Base-by-base conservation (phyloP, 208 protist genomes). In the Wallacemonas sp. region DNA sequence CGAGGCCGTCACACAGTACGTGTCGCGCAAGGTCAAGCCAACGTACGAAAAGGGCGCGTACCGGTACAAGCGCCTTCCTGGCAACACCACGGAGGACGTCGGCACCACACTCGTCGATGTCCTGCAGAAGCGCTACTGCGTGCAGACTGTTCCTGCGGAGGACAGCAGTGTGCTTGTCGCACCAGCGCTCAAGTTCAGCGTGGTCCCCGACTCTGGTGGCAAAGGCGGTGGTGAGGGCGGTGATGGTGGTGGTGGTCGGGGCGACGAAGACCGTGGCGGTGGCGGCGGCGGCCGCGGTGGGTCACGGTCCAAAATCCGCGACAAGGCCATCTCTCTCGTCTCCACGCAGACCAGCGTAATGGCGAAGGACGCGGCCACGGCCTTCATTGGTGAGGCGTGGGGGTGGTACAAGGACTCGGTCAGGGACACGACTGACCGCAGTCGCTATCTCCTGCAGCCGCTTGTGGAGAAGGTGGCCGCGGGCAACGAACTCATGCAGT, bases 361-460 rank as follows among this genome's bases (percentile, higher is more conserved):
- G 50, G 17, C 33, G 1, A 65, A 63, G 34, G 71, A 76, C n/a
- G 21, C 37, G 17, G 33, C 58, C 48, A 37, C 66, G 6, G 37
- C 30, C n/a, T 82, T 83, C 61, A 71, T 76, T 5, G 37, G 39
- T 3, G 57, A 55, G 0, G 76, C 73, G 3, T 87, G 78, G 42
- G 59, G 69, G 26, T 81, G 73, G 79, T 92, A 88, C 73, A 80
- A 81, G 57, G 41, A 83, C 45, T 61, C 63, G n/a, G 33, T 76
- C 10, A 52, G 66, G 1, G 29, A 46, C 27, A 13, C 55, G 27
- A n/a, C 38, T 3, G 62, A 65, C 48, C 63, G 36, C 13, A 65
- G 78, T 19, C 85, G 87, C 17, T 94, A 87, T 62, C 61, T 94
- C 8, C 92, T 84, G 41, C 79, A 92, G 57, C 83, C 79, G 21